Conservation (phyloP, 352 stramenopile genomes). For the Phytophthora uliginosa region DNA sequence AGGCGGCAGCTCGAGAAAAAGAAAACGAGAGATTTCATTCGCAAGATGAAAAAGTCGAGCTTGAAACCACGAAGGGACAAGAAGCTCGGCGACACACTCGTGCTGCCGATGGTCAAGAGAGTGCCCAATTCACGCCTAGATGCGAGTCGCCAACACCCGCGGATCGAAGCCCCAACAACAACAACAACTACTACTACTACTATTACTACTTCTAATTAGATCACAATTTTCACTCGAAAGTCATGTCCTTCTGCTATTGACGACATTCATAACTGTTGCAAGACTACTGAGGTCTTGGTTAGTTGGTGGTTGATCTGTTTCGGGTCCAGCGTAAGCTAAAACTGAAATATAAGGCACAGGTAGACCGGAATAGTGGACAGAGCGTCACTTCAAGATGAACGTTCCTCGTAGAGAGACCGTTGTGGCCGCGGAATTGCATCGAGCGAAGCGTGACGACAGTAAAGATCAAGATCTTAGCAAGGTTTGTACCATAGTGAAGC, state of each 20-base stretch:
- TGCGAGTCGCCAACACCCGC: not conserved
- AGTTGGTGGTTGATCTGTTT: not conserved
- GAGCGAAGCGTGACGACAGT: not conserved
- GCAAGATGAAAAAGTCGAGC: slow-evolving; percentile 81
- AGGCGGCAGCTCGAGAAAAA: slow-evolving; percentile 67
- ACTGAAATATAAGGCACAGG: not conserved
- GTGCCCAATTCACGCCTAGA: not conserved
- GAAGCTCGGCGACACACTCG: slow-evolving; percentile 60
- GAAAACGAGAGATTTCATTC: slow-evolving; percentile 53
- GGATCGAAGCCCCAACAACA: not conserved
- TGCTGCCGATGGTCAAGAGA: slow-evolving; percentile 54
- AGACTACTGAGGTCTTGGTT: not conserved
- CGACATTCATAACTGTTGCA: not conserved
- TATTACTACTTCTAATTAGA: not conserved
- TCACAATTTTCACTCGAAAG: not conserved
- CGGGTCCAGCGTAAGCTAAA: not conserved
- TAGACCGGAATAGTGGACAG: not conserved
- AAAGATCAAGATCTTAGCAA: not conserved
- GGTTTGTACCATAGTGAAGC: not conserved
- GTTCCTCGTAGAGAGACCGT: not conserved
- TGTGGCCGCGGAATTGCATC: not conserved
- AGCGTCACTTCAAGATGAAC: not conserved
- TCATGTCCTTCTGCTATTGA: not conserved
- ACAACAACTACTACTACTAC: not conserved
- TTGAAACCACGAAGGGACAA: slow-evolving; percentile 32